A percentile compares a stretch with the other conserved stretches of the same genome.
Evolutionary conservation across 169 alveolate genomes (phyloP).

Genomic region (Cryptosporidium sp.): DNA sequence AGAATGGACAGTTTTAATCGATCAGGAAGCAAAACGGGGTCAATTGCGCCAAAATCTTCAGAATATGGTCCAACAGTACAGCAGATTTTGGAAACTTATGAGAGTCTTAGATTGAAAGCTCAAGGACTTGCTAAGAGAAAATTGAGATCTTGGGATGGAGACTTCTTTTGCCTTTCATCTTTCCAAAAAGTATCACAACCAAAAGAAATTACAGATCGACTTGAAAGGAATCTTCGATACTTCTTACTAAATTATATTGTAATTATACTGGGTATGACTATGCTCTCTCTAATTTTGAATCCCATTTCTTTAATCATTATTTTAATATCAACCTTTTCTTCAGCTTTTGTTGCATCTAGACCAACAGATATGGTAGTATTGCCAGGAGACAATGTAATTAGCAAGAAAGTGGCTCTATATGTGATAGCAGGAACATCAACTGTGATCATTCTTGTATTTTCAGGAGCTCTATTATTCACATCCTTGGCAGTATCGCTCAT

Average conservation of each 20-base stretch:
- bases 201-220: conserved; percentile 58
- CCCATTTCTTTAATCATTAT: conserved; percentile 67
- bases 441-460: conserved; percentile 33
- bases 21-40: conserved; percentile 19
- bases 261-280: conserved; percentile 61
- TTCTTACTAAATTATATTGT: conserved; percentile 60
- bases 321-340: conserved; percentile 18
- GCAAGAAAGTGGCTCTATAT: conserved; percentile 49
- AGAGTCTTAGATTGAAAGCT: conserved; percentile 15
- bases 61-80: conserved; percentile 61
- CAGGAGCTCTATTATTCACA: conserved; percentile 52
- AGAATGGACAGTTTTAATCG: conserved; percentile 48
- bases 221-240: conserved; percentile 61
- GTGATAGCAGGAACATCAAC: conserved; percentile 28
- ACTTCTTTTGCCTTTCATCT: conserved; percentile 57
- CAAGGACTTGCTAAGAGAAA: conserved; percentile 55
- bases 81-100: conserved; percentile 52
- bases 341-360: conserved; percentile 67
- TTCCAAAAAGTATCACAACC: conserved; percentile 72
- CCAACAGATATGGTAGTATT: conserved; percentile 35
- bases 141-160: conserved; percentile 71
- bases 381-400: conserved; percentile 60
- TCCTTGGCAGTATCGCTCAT: conserved; percentile 48
- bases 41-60: neutral
- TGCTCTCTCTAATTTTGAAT: conserved; percentile 38